These are phyloP conservation scores for Nidularia sp. DNA, from an alignment of 768 basidiomycete species.

Conservation along the genomic window DNA sequence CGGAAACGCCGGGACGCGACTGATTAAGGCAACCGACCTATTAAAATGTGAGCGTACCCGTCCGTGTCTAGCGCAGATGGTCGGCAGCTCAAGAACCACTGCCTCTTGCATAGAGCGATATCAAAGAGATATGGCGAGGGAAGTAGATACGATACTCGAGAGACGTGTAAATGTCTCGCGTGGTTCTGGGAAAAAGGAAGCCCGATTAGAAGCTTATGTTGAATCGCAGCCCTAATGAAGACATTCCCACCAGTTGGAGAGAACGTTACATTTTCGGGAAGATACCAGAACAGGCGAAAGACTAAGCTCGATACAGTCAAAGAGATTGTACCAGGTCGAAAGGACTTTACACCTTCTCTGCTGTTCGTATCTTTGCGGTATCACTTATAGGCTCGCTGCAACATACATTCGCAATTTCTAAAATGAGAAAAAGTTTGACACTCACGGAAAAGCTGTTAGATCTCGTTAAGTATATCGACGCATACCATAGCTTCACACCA, in stretches of 20 bases:
- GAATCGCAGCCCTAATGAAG: background rate
- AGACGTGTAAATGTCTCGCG: constrained; percentile 1
- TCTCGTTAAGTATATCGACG: too few relatives aligned
- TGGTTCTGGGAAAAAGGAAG: constrained; percentile 4
- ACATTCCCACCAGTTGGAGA: background rate
- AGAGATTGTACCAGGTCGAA: too few relatives aligned
- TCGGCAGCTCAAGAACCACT: background rate
- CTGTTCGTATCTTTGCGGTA: too few relatives aligned
- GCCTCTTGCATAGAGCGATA: background rate
- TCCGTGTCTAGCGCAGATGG: background rate
- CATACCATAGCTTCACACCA: too few relatives aligned
- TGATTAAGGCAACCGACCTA: background rate
- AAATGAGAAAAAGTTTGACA: too few relatives aligned
- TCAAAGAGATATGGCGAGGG: background rate
- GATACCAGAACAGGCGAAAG: background rate
- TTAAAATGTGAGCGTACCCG: background rate
- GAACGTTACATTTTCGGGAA: background rate
- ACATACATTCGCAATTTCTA: too few relatives aligned
- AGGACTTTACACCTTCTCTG: too few relatives aligned
- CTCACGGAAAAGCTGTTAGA: too few relatives aligned
- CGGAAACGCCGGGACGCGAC: too few relatives aligned
- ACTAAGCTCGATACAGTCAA: too few relatives aligned
- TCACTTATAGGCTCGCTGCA: too few relatives aligned
- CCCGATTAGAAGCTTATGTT: background rate
- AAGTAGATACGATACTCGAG: background rate